Evolutionary conservation across 192 early-diverging fungal species (phyloP).

Genomic region (Coemansia sp.): DNA sequence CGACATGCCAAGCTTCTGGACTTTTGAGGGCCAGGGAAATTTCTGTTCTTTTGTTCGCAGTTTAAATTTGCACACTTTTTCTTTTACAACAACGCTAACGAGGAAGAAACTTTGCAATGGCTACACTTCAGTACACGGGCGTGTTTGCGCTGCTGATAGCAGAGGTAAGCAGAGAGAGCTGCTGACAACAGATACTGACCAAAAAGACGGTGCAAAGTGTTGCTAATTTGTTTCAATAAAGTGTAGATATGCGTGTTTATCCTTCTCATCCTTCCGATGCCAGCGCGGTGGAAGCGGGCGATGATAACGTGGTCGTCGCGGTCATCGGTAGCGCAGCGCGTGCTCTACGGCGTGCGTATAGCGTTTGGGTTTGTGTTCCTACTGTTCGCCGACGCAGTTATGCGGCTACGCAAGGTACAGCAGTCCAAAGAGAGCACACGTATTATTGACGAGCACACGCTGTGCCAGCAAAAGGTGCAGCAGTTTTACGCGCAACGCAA

Average conservation of each 20-base stretch:
- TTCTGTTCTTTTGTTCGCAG: slow-evolving; percentile 2
- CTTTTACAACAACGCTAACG: background rate
- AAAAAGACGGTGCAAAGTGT: background rate
- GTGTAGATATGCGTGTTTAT: slow-evolving; percentile 41
- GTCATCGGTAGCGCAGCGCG: slow-evolving; percentile 30
- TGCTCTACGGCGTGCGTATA: slow-evolving; percentile 48
- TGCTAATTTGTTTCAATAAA: background rate
- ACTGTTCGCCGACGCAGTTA: slow-evolving; percentile 50
- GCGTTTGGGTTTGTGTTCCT: slow-evolving; percentile 51
- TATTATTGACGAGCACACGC: slow-evolving; percentile 47
- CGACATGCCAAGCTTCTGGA: slow-evolving; percentile 5
- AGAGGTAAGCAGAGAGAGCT: slow-evolving; percentile 30
- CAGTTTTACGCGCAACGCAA: slow-evolving; percentile 61
- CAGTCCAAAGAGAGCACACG: slow-evolving; percentile 22
- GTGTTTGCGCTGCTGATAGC: slow-evolving; percentile 43
- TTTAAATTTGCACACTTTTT: slow-evolving; percentile 1
- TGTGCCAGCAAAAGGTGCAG: slow-evolving; percentile 54
- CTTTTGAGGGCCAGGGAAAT: background rate
- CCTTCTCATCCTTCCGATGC: slow-evolving; percentile 49
- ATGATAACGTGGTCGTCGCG: slow-evolving; percentile 46
- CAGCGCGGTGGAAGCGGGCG: slow-evolving; percentile 45
- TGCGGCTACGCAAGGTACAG: slow-evolving; percentile 46
- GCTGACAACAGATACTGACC: background rate
- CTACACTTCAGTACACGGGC: slow-evolving; percentile 51
- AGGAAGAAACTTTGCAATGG: slow-evolving; percentile 20